phyloP scores from a whole-genome alignment of 768 basidiomycete species.

The Termitomyces sp. region DNA sequence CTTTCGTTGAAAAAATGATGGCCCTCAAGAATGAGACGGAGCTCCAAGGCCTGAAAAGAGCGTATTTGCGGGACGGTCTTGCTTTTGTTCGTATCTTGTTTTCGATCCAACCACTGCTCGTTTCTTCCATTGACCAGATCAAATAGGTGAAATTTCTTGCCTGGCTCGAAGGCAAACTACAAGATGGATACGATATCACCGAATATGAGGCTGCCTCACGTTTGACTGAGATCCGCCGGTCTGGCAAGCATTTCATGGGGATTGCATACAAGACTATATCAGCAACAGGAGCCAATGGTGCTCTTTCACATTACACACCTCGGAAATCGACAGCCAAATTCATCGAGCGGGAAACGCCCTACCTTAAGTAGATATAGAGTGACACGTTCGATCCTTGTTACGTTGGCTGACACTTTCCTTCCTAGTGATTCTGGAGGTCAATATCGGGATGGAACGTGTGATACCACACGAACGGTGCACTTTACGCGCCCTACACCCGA shows the following conservation, averaged over 20 bases:
- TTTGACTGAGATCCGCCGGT: conserved; percentile 70
- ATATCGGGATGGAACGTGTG: conserved; percentile 87
- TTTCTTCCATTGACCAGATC: conserved; percentile 1
- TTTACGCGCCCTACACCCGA: conserved; percentile 87
- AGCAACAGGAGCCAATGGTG: conserved; percentile 88
- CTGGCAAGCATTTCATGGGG: conserved; percentile 74
- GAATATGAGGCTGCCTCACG: conserved; percentile 92
- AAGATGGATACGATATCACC: conserved; percentile 75
- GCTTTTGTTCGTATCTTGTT: conserved; percentile 58
- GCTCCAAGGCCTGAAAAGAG: conserved; percentile 75
- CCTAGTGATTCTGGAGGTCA: conserved; percentile 88
- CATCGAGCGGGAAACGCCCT: conserved; percentile 79
- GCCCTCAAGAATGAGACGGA: conserved; percentile 88
- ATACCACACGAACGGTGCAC: conserved; percentile 79
- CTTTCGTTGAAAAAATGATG: conserved; percentile 74
- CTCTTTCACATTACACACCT: conserved; percentile 91
- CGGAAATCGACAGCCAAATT: conserved; percentile 61
- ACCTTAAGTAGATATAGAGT: conserved; percentile 69
- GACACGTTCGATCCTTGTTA: conserved; percentile 6
- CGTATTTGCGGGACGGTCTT: conserved; percentile 88
- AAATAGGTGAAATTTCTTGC: conserved; percentile 75
- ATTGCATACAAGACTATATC: conserved; percentile 89
- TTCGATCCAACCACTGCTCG: conserved; percentile 8
- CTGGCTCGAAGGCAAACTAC: conserved; percentile 83
- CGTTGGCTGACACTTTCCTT: neutral